phyloP scores from a whole-genome alignment of 2,329 filamentous ascomycete genomes.

The Didymella pomorum region DNA sequence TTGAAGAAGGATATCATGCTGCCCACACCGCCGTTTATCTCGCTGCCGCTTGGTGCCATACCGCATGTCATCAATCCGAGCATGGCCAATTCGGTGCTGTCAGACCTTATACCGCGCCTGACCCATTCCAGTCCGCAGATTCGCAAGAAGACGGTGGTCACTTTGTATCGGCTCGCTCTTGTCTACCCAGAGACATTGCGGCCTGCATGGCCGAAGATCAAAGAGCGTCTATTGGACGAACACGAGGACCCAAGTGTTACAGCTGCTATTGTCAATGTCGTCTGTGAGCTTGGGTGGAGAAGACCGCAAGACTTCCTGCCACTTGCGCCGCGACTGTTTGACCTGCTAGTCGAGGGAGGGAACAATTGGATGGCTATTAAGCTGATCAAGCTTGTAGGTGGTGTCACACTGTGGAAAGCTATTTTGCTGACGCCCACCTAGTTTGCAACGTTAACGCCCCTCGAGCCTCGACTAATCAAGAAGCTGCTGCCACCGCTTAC shows the following conservation, averaged over 20 bases:
- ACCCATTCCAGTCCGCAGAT: conserved; percentile 86
- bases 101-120: conserved; percentile 84
- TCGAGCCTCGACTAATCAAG: conserved; percentile 89
- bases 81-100: conserved; percentile 86
- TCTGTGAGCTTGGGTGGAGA: conserved; percentile 95
- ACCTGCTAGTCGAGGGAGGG: conserved; percentile 86
- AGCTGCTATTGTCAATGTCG: conserved; percentile 93
- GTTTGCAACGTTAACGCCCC: conserved; percentile 92
- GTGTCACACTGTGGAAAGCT: neutral
- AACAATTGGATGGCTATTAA: conserved; percentile 99
- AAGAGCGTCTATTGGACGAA: conserved; percentile 89
- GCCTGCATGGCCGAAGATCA: conserved; percentile 96
- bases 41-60: conserved; percentile 86
- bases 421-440: conserved; percentile 50
- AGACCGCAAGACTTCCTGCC: conserved; percentile 93
- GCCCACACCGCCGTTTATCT: conserved; percentile 76
- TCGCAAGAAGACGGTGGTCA: conserved; percentile 95
- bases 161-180: conserved; percentile 88
- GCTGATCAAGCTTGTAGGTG: conserved; percentile 87
- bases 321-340: conserved; percentile 88
- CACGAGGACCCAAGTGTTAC: conserved; percentile 92
- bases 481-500: conserved; percentile 92
- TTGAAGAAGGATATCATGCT: conserved; percentile 91
- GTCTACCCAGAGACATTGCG: conserved; percentile 96
- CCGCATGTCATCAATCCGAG: conserved; percentile 94